Evolutionary conservation across 352 stramenopile species (phyloP), one percentile per base, ranked within the genome.

Genomic region (Aphanomyces stellatus): DNA sequence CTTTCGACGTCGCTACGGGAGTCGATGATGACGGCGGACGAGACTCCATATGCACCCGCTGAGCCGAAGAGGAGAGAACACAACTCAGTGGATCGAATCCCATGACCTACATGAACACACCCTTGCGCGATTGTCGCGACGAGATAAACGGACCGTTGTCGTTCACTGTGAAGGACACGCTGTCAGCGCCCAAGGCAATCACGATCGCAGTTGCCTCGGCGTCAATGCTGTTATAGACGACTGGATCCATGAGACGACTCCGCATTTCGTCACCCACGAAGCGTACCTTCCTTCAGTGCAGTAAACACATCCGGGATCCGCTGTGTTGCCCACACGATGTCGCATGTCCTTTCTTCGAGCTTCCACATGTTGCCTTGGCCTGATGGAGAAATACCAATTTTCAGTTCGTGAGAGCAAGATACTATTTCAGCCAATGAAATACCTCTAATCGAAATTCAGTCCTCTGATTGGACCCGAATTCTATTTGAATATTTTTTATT

Each of bases 171-270:
- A 95, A 92, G 6, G 81, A 87, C 19, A 74, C 73, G 3, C 72
- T 69, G 8, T 48, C n/a, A 15, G 78, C 41, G 53, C 88, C 74
- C 3, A 92, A 53, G 13, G 63, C 70, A 25, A 90, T 24, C 8
- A 66, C 71, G 35, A 95, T 78, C 25, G 34, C 69, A 24, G 69
- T 76, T 19, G 86, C 81, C 25, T 75, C 33, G 41, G 82, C 82
- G 35, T 95, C 84, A 17, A 93, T 71, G 30, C 78, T 71, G 42
- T 95, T 95, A 73, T 88, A 87, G 30, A 91, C 72, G 27, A 77
- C 86, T 95, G 35, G 6, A 37, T 19, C 3, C 33, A 56, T 2
- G 35, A 22, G 41, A 40, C 7, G 28, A 19, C 41, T n/a, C n/a
- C 24, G 30, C 37, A 46, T 19, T n/a, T n/a, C n/a, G n/a, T n/a